These are phyloP conservation scores for Dactylonectria estremocensis DNA, from an alignment of 2,329 filamentous ascomycete species.

Conservation along the genomic window DNA sequence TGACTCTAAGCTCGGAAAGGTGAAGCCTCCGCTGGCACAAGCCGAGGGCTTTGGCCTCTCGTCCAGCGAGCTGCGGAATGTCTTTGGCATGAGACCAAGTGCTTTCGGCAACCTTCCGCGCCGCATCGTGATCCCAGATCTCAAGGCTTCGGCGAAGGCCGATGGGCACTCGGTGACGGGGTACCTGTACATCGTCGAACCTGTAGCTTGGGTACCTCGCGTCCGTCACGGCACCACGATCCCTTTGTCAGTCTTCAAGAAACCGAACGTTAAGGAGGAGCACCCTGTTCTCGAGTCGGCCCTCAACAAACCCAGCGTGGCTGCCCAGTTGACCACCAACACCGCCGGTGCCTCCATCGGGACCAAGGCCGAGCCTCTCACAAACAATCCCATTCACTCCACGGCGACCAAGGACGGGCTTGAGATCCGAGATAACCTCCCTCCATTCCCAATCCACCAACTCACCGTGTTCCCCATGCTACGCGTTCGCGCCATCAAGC, in stretches of 20 bases:
- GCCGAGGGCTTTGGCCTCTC: neutral
- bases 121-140: neutral
- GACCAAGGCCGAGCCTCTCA: neutral
- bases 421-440: neutral
- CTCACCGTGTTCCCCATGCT: constrained; percentile 8
- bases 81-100: neutral
- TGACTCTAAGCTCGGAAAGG: neutral
- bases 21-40: neutral
- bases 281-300: neutral
- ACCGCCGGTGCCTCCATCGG: neutral
- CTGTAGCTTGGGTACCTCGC: neutral
- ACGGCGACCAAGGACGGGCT: constrained; percentile 7
- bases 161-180: neutral
- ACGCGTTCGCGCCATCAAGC: neutral
- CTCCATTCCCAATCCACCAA: constrained; percentile 5
- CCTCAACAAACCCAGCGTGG: neutral
- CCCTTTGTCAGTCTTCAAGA: neutral
- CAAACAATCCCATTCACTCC: constrained; percentile 5
- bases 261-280: neutral
- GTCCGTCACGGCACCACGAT: neutral
- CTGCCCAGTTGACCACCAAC: neutral
- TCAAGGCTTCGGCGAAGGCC: neutral
- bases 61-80: neutral
- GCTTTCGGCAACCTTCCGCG: neutral
- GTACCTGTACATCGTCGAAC: constrained; percentile 2